phyloP scores from a whole-genome alignment of 1,284 basidiomycete species.

The Microbotryomycetes sp. region DNA sequence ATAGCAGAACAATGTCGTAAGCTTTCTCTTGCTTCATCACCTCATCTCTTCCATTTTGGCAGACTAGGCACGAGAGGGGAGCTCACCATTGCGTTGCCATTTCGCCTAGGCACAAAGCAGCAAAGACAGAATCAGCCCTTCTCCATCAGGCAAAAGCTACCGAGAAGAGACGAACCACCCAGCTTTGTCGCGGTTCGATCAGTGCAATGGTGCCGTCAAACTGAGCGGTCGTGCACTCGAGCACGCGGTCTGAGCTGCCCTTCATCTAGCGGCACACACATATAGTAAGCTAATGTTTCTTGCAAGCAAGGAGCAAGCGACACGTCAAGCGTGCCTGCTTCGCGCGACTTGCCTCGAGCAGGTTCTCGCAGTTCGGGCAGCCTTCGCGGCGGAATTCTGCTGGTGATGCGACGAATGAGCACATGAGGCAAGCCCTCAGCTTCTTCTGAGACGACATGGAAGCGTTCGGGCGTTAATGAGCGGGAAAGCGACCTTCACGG shows the following conservation, averaged over 20 bases:
- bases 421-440: slow-evolving; percentile 29
- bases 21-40: neutral
- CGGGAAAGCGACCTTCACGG: neutral
- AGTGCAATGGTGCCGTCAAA: slow-evolving; percentile 91
- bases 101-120: slow-evolving; percentile 31
- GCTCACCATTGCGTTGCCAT: slow-evolving; percentile 33
- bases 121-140: slow-evolving; percentile 35
- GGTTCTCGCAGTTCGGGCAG: slow-evolving; percentile 95
- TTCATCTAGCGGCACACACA: slow-evolving; percentile 64
- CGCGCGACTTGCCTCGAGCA: slow-evolving; percentile 65
- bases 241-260: slow-evolving; percentile 72
- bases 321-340: neutral
- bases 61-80: neutral
- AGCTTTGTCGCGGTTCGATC: slow-evolving; percentile 79
- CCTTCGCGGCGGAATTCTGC: slow-evolving; percentile 77
- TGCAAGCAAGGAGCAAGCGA: neutral
- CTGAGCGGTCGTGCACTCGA: slow-evolving; percentile 82
- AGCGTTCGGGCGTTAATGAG: neutral
- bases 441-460: slow-evolving; percentile 21
- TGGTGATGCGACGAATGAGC: slow-evolving; percentile 58
- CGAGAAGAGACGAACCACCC: slow-evolving; percentile 58
- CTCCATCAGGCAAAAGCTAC: neutral
- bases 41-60: neutral
- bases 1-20: neutral
- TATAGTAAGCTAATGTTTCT: neutral